Percentiles rank a stretch among this genome's conserved stretches.
phyloP scores from a whole-genome alignment of 2,329 filamentous ascomycete species.

The Alternaria novae-zelandiae region DNA sequence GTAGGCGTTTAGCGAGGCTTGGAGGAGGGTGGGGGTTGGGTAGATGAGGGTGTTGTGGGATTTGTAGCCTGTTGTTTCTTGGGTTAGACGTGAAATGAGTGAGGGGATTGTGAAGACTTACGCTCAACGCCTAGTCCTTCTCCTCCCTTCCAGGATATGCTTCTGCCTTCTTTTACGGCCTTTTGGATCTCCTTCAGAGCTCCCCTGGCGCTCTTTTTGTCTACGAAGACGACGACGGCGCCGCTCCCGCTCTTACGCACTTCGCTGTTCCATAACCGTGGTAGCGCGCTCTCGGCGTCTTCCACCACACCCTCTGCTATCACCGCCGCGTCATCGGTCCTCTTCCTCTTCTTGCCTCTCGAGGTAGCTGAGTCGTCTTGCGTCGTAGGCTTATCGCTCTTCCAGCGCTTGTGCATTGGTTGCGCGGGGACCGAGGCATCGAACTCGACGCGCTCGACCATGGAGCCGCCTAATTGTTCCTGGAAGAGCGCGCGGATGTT shows the following conservation, averaged over 20 bases:
- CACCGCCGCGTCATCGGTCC: conserved; percentile 39
- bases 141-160: conserved; percentile 70
- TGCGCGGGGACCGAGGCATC: conserved; percentile 53
- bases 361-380: conserved; percentile 43
- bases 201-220: conserved; percentile 76
- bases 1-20: conserved; percentile 80
- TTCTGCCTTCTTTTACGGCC: conserved; percentile 62
- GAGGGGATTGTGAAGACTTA: conserved; percentile 41
- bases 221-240: conserved; percentile 83
- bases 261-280: conserved; percentile 74
- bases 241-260: conserved; percentile 77
- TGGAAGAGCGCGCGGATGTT: conserved; percentile 80
- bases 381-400: conserved; percentile 37
- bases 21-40: conserved; percentile 70
- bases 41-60: conserved; percentile 75
- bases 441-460: conserved; percentile 80
- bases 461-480: conserved; percentile 74
- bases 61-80: conserved; percentile 56
- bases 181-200: conserved; percentile 77
- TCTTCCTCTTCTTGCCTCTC: conserved; percentile 64
- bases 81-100: conserved; percentile 13
- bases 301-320: conserved; percentile 54
- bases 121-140: conserved; percentile 58
- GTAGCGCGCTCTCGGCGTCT: conserved; percentile 68
- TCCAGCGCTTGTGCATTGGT: conserved; percentile 58